Evolutionary conservation across 2,329 filamentous ascomycete species (phyloP).

Genomic region (Pseudogymnoascus sp.): DNA sequence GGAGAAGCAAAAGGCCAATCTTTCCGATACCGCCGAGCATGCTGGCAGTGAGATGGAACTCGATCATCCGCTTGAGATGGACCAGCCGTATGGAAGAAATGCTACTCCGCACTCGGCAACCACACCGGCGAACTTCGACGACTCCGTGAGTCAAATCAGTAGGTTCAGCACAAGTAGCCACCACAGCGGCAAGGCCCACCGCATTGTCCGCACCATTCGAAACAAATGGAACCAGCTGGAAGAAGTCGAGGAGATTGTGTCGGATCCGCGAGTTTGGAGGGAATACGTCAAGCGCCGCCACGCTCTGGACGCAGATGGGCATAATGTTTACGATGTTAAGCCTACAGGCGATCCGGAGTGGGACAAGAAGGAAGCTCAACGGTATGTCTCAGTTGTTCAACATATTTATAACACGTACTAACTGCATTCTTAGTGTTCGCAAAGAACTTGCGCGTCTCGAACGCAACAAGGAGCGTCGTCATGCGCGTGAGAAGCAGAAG

Average conservation of each 20-base stretch:
- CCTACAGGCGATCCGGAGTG: slow-evolving; percentile 60
- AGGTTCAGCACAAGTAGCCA: slow-evolving; percentile 62
- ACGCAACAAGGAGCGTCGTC: slow-evolving; percentile 83
- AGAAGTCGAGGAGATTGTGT: slow-evolving; percentile 53
- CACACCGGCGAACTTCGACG: slow-evolving; percentile 57
- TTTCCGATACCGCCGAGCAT: slow-evolving; percentile 65
- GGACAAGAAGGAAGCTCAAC: slow-evolving; percentile 53
- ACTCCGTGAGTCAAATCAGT: slow-evolving; percentile 72
- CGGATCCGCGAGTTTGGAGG: slow-evolving; percentile 78
- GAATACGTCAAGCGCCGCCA: slow-evolving; percentile 74
- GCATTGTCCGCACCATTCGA: slow-evolving; percentile 62
- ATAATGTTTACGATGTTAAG: slow-evolving; percentile 50
- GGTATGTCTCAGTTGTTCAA: too few species aligned
- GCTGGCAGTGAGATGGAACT: slow-evolving; percentile 45
- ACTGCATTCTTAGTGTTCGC: slow-evolving; percentile 45
- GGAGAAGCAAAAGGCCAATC: slow-evolving; percentile 74
- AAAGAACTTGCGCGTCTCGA: slow-evolving; percentile 76
- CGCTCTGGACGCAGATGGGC: slow-evolving; percentile 20
- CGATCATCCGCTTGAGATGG: slow-evolving; percentile 42
- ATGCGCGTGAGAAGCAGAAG: slow-evolving; percentile 87
- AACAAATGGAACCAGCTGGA: slow-evolving; percentile 59
- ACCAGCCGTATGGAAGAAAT: slow-evolving; percentile 39
- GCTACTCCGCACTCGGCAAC: slow-evolving; percentile 61
- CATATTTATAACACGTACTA: slow-evolving; percentile 19
- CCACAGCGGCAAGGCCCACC: slow-evolving; percentile 58